Percentiles rank a stretch among this genome's conserved stretches.
These are phyloP conservation scores for Fusarium staphyleae DNA, from an alignment of 2,329 filamentous ascomycete species.

Conservation along the genomic window DNA sequence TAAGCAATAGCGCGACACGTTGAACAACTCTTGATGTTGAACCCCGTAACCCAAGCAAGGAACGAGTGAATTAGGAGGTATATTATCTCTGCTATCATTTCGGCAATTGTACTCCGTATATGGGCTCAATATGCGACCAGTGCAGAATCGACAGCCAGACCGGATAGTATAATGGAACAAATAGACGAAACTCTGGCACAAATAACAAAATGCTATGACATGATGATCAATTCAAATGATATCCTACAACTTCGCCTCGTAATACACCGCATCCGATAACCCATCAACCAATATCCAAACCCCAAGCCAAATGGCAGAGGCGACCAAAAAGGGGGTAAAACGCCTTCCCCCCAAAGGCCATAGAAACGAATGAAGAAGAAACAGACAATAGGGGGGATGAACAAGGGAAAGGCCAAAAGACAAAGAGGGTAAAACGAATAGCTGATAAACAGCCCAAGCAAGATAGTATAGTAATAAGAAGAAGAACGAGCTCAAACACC, in stretches of 20 bases:
- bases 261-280: not conserved
- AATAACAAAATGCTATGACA: not conserved
- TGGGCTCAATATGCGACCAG: no score
- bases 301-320: not conserved
- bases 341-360: not conserved
- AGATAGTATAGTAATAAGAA: slow-evolving; percentile 14
- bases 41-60: no score
- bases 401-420: not conserved
- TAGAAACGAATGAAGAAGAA: not conserved
- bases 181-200: no score
- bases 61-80: no score
- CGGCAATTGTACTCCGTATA: no score
- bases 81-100: no score
- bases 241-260: not conserved
- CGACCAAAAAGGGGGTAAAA: not conserved
- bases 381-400: not conserved
- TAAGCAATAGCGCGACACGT: no score
- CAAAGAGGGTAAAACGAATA: not conserved
- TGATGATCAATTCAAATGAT: not conserved
- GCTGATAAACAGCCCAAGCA: slow-evolving; percentile 2
- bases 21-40: no score
- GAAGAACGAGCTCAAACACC: slow-evolving; percentile 33
- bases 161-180: no score
- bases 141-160: no score
- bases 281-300: slow-evolving; percentile 3